Evolutionary conservation across 768 basidiomycete species (phyloP), one percentile per base, ranked within the genome.

Genomic region (Hygrocybe punicea): DNA sequence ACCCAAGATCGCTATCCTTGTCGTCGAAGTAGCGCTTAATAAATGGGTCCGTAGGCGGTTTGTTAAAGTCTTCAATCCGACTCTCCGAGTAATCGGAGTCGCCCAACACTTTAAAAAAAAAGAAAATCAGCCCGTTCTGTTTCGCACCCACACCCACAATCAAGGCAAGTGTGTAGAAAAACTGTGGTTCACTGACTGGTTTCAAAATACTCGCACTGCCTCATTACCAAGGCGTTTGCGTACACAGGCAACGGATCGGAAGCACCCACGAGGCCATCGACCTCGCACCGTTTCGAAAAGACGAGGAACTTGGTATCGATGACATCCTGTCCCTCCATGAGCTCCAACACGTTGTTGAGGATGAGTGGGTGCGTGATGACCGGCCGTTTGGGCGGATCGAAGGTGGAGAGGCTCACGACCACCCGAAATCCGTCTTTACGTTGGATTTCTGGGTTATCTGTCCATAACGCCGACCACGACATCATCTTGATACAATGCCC

Each of bases 241-340:
- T 57, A 57, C 8, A 57, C 56, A 25, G 56, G 56, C 21, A 57
- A 35, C 23, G 49, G 47, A 19, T 51, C 48, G 11, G n/a, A 19
- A 40, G 56, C 56, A 3, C 49, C 48, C 14, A 36, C 8, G 10
- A 9, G 4, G 6, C 29, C 55, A 33, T 51, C 49, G 25, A 19
- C 33, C 4, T 4, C 49, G 23, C 24, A 23, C 2, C 45, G 47
- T 4, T 34, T 21, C 3, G 56, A 57, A 39, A 50, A 57, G 9
- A 51, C 19, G 13, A 51, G 49, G 34, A 57, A 57, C 35, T 57
- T 50, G 21, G 49, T 51, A 33, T 57, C 56, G 23, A 57, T 57
- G 17, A 57, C 17, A 42, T 57, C 56, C 11, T 51, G 48, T 10
- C 56, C 56, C 13, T 36, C 16, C 17, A 57, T 57, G 7, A 42